phyloP scores from a whole-genome alignment of 164 flowering plant species.

The Nymphaea colorata region DNA sequence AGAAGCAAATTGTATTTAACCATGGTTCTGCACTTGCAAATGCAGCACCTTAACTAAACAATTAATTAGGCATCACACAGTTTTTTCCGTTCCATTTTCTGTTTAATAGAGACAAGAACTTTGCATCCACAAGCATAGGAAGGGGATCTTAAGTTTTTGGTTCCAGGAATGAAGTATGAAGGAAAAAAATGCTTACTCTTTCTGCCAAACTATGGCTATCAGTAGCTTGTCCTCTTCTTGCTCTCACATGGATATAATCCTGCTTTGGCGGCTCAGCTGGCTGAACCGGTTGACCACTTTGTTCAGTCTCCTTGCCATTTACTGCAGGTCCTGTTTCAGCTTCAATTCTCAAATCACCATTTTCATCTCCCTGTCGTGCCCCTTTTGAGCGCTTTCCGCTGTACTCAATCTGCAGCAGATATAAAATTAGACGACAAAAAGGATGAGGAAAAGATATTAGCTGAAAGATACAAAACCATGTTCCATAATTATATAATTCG shows the following conservation, averaged over 20 bases:
- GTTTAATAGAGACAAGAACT: not conserved
- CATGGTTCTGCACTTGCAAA: not conserved
- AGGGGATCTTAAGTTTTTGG: not conserved
- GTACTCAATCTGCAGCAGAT: conserved; percentile 27
- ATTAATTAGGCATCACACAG: not conserved
- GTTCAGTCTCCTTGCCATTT: conserved; percentile 32
- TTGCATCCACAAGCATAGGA: not conserved
- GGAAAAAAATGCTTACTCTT: conserved; percentile 43
- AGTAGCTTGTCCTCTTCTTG: conserved; percentile 98
- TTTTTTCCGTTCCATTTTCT: not conserved
- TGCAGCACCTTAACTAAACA: not conserved
- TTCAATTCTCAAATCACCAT: conserved; percentile 42
- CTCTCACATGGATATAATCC: conserved; percentile 88
- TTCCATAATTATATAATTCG: too few relatives aligned
- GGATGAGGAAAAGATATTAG: not conserved
- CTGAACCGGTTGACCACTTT: conserved; percentile 15
- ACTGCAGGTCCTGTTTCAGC: conserved; percentile 40
- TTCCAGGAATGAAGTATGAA: not conserved
- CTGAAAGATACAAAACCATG: not conserved
- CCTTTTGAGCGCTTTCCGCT: conserved; percentile 38
- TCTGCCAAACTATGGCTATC: conserved; percentile 98
- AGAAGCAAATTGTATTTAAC: not conserved
- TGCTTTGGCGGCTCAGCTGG: conserved; percentile 60
- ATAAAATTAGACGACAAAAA: not conserved
- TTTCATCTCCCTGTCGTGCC: conserved; percentile 30